A percentile compares a stretch with the other conserved stretches of the same genome.
Evolutionary conservation across 768 basidiomycete genomes (phyloP).

Genomic region (Suillus bovinus): DNA sequence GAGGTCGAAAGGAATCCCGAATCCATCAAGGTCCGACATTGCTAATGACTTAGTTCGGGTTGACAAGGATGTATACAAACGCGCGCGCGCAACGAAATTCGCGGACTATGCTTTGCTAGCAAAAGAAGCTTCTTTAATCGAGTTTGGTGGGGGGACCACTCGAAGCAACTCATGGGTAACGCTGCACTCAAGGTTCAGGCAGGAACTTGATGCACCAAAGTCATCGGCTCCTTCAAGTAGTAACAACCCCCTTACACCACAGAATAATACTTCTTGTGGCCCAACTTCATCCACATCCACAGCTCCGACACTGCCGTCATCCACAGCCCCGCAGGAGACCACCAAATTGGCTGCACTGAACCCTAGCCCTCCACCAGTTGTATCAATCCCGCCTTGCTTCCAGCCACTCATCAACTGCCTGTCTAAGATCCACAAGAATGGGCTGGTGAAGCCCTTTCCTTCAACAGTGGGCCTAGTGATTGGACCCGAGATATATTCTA

Average conservation of each 20-base stretch:
- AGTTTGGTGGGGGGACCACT: conserved; percentile 23
- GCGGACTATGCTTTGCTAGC: conserved; percentile 28
- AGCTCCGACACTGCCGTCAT: not conserved
- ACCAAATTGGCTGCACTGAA: not conserved
- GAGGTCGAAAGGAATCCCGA: conserved; percentile 29
- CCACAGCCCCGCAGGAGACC: not conserved
- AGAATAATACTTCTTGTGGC: not conserved
- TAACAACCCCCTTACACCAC: not conserved
- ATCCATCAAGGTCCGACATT: conserved; percentile 40
- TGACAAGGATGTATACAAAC: conserved; percentile 29
- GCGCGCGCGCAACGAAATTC: conserved; percentile 27
- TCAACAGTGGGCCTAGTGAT: conserved; percentile 38
- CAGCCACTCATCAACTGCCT: conserved; percentile 37
- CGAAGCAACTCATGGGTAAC: conserved; percentile 26
- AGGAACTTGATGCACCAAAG: conserved; percentile 1
- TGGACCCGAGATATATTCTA: conserved; percentile 35
- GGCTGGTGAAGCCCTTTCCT: conserved; percentile 33
- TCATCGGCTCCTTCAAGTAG: not conserved
- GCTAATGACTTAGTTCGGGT: conserved; percentile 32
- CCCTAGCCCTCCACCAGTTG: too few species aligned
- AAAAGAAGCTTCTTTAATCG: conserved; percentile 27
- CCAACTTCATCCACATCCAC: too few species aligned
- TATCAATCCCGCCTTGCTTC: conserved; percentile 14
- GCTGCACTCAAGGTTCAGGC: conserved; percentile 25
- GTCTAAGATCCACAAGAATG: conserved; percentile 32